Evolutionary conservation across 208 protist species (phyloP), one percentile per base, ranked within the genome.

Genomic region (Wallacemonas sp.): DNA sequence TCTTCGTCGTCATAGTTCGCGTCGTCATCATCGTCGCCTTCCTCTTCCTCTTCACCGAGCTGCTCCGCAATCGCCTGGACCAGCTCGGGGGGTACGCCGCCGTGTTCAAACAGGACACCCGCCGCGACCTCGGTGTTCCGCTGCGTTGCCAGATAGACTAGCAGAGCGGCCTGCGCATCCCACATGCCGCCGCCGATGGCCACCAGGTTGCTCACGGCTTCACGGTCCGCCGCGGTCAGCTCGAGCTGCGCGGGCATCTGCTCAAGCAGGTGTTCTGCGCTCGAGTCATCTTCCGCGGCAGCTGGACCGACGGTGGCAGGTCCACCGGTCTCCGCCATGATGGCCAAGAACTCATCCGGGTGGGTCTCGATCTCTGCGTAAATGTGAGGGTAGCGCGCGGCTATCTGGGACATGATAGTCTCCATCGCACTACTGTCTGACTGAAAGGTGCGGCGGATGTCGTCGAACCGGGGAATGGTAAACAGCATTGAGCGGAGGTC

Each of bases 121-220:
- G 87, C 90, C 26, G 90, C 90, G 39, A 87, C 59, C 54, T 95
- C 85, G 36, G 92, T 78, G 53, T 89, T 89, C 39, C 76, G 70
- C 57, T 83, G 73, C 13, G 76, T 79, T 0, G 79, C 81, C 32
- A 88, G 57, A 59, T 93, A 95, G 5, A 91, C 90, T 30, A 91
- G 55, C 54, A 82, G 54, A 3, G 87, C 90, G 21, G 78, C 77
- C 66, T 79, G 69, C 41, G 79, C 74, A 63, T 81, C 85, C 90
- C 90, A 95, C 73, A 82, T 72, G 26, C 90, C 90, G 27, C 78
- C 86, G 21, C 90, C 90, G 1, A 95, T 67, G 41, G 79, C 70
- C 26, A 92, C 85, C 38, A 95, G 78, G 41, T 89, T 78, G 44
- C 80, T 34, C 21, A 95, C 65, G 6, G 77, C 80, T 6, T 52